phyloP scores from a whole-genome alignment of 2,329 filamentous ascomycete species.

The Pseudopyricularia javanii region DNA sequence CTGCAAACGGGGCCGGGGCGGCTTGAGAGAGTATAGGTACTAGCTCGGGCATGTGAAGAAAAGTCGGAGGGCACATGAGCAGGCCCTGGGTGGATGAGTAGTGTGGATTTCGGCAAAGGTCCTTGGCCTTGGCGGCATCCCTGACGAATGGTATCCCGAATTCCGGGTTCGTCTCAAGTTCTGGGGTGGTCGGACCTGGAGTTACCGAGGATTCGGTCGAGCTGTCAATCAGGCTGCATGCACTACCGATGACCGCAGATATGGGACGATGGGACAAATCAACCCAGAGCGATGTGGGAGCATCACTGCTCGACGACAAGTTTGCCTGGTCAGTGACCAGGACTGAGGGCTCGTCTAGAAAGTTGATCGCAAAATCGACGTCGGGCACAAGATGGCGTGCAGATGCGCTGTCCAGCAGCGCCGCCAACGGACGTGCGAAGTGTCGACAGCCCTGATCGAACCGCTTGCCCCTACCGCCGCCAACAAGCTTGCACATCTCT shows the following conservation, averaged over 20 bases:
- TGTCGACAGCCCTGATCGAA: slow-evolving; percentile 20
- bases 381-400: slow-evolving; percentile 18
- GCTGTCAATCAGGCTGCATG: slow-evolving; percentile 10
- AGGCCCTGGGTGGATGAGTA: slow-evolving; percentile 30
- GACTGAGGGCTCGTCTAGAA: slow-evolving; percentile 33
- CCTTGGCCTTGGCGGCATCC: slow-evolving; percentile 13
- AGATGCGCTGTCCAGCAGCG: slow-evolving; percentile 18
- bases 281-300: slow-evolving; percentile 7
- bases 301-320: not conserved
- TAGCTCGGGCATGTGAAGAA: slow-evolving; percentile 22
- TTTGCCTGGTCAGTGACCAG: slow-evolving; percentile 13
- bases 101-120: slow-evolving; percentile 32
- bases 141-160: slow-evolving; percentile 23
- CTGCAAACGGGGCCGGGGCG: slow-evolving; percentile 5
- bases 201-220: not conserved
- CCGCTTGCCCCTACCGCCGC: not conserved
- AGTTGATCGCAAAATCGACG: slow-evolving; percentile 30
- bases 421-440: slow-evolving; percentile 19
- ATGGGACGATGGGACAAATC: slow-evolving; percentile 15
- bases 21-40: slow-evolving; percentile 27
- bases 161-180: not conserved
- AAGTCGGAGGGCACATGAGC: slow-evolving; percentile 27
- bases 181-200: not conserved
- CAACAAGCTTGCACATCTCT: not conserved
- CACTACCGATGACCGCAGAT: slow-evolving; percentile 19